Percentiles rank a stretch among this genome's conserved stretches.
Conservation (phyloP, 306 rosid species). For the Vigna nakashimae region DNA sequence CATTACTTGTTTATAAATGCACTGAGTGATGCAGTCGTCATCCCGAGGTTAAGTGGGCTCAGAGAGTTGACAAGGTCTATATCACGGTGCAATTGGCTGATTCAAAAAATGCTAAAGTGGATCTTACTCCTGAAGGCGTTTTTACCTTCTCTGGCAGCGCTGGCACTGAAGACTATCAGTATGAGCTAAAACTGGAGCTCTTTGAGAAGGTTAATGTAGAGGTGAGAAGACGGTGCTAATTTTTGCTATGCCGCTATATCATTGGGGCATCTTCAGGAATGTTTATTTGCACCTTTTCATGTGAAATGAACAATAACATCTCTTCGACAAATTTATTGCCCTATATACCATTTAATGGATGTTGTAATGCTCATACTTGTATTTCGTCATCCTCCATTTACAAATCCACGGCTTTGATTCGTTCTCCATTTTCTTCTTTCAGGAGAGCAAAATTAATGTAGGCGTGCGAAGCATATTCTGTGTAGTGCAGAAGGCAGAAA, state of each 20-base stretch:
- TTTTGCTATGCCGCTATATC: neutral
- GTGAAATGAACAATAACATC: neutral
- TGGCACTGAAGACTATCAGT: constrained; percentile 68
- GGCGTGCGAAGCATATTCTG: constrained; percentile 83
- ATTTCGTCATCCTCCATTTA: constrained; percentile 11
- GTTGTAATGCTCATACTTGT: neutral
- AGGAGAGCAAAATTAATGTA: constrained; percentile 90
- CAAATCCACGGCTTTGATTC: neutral
- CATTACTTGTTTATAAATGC: neutral
- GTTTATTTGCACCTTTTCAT: neutral
- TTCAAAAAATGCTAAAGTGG: constrained; percentile 81
- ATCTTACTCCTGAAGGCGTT: constrained; percentile 83
- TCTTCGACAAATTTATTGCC: neutral
- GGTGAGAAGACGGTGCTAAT: constrained; percentile 49
- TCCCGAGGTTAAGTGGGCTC: constrained; percentile 99
- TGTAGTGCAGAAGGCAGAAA: constrained; percentile 84
- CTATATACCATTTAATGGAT: neutral
- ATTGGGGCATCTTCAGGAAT: neutral
- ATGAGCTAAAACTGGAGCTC: constrained; percentile 85
- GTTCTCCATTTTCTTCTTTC: constrained; percentile 3
- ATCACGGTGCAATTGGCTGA: constrained; percentile 85
- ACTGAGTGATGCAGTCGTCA: constrained; percentile 68
- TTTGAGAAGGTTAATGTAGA: constrained; percentile 91
- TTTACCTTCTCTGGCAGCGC: constrained; percentile 81
- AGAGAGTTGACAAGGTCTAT: constrained; percentile 88